Percentiles rank a stretch among this genome's conserved stretches.
phyloP scores from a whole-genome alignment of 257 asterid genomes.

The Thymus mandschuricus region DNA sequence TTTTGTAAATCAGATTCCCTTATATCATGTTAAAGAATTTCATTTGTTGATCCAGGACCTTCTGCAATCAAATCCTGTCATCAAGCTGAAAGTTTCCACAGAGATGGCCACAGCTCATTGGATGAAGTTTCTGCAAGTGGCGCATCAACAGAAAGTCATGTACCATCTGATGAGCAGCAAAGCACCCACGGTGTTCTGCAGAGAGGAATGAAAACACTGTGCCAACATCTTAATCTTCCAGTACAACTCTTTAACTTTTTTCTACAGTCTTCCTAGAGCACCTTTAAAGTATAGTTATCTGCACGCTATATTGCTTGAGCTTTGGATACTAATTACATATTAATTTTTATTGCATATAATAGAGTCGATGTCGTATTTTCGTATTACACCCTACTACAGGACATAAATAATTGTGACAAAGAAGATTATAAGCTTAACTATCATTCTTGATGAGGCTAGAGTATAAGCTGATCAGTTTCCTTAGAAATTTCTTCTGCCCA shows the following conservation, averaged over 20 bases:
- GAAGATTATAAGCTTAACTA: background rate
- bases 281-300: too few species aligned
- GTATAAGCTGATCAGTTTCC: too few species aligned
- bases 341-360: background rate
- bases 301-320: background rate
- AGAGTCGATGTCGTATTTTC: background rate
- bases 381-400: background rate
- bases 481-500: background rate
- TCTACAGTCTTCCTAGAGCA: constrained; percentile 9
- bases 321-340: background rate
- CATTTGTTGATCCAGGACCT: constrained; percentile 43
- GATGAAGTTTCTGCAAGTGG: constrained; percentile 37
- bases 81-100: constrained; percentile 34
- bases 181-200: constrained; percentile 49
- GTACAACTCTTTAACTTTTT: constrained; percentile 48
- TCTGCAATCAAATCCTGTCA: constrained; percentile 33
- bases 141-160: constrained; percentile 34
- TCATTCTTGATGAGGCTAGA: background rate
- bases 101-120: constrained; percentile 32
- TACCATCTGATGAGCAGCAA: constrained; percentile 47
- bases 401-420: background rate
- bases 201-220: constrained; percentile 45
- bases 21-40: constrained; percentile 3
- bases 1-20: constrained; percentile 14
- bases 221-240: constrained; percentile 63